Evolutionary conservation across 2,329 filamentous ascomycete genomes (phyloP).

Genomic region (Fusarium sp.): DNA sequence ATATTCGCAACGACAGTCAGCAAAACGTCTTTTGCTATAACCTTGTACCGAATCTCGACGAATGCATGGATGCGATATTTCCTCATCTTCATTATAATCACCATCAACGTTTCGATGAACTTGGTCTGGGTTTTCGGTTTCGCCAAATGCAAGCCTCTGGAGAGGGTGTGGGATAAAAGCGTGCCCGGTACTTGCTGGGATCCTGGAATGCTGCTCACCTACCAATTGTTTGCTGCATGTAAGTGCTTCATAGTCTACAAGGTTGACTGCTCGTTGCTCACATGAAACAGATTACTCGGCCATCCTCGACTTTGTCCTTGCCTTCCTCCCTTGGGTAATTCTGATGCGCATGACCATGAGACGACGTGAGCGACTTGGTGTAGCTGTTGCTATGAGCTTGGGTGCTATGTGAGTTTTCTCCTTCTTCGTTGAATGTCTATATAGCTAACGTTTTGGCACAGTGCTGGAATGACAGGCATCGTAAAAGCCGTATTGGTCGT

Average conservation of each 20-base stretch:
- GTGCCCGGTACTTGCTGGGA: constrained; percentile 53
- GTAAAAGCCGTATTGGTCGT: constrained; percentile 53
- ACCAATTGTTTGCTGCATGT: constrained; percentile 53
- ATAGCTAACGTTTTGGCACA: constrained; percentile 30
- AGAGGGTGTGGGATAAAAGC: constrained; percentile 45
- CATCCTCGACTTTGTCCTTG: constrained; percentile 52
- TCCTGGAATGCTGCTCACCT: constrained; percentile 42
- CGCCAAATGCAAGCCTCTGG: constrained; percentile 50
- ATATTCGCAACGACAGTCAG: constrained; percentile 54
- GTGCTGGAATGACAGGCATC: constrained; percentile 52
- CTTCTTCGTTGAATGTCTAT: fast-evolving
- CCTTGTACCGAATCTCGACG: constrained; percentile 51
- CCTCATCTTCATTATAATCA: constrained; percentile 52
- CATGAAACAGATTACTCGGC: constrained; percentile 51
- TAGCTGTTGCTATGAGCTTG: constrained; percentile 55
- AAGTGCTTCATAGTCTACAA: background rate
- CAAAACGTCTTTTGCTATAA: constrained; percentile 57
- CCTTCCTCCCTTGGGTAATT: constrained; percentile 53
- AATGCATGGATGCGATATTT: constrained; percentile 48
- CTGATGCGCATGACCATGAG: constrained; percentile 52
- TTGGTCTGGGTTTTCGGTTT: constrained; percentile 54
- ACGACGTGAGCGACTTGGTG: constrained; percentile 52
- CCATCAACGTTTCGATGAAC: constrained; percentile 54
- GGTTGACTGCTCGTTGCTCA: background rate
- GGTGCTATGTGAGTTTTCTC: constrained; percentile 49